Conservation (phyloP, 768 basidiomycete species). For the Tephrocybe sp. region DNA sequence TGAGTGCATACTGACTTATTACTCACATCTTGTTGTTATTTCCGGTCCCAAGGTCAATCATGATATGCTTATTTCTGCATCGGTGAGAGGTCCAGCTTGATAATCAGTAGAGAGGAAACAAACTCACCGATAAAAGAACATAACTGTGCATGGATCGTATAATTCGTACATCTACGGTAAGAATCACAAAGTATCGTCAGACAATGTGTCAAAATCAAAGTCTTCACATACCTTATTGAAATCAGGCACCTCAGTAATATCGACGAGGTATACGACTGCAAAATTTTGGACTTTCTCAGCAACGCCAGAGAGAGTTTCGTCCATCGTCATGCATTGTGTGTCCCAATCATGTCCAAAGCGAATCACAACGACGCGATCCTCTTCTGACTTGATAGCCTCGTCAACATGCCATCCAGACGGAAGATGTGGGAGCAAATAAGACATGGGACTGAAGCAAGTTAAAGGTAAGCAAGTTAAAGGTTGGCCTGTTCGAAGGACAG, state of each 20-base stretch:
- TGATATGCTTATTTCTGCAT: constrained; percentile 94
- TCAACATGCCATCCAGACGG: constrained; percentile 98
- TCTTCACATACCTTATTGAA: constrained; percentile 85
- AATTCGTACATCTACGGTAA: constrained; percentile 90
- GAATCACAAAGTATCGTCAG: constrained; percentile 3
- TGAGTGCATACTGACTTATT: not conserved
- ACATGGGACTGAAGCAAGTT: constrained; percentile 47
- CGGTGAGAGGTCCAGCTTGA: constrained; percentile 9
- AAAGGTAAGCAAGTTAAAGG: not conserved
- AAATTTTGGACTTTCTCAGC: constrained; percentile 98
- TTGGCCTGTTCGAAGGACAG: not conserved
- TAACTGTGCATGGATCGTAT: constrained; percentile 96
- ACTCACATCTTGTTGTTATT: constrained; percentile 99
- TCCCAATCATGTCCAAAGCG: constrained; percentile 96
- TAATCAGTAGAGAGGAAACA: not conserved
- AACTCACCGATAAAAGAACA: constrained; percentile 95
- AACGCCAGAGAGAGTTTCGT: constrained; percentile 90
- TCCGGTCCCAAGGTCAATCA: constrained; percentile 99
- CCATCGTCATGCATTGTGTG: constrained; percentile 97
- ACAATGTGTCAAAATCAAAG: not conserved
- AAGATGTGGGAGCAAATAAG: constrained; percentile 86
- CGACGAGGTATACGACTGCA: constrained; percentile 92
- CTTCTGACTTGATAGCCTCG: constrained; percentile 97
- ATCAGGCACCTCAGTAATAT: constrained; percentile 96
- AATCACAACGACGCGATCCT: constrained; percentile 92